Conservation (phyloP, 2,329 filamentous ascomycete species). For the Ceratocystis cubensis region DNA sequence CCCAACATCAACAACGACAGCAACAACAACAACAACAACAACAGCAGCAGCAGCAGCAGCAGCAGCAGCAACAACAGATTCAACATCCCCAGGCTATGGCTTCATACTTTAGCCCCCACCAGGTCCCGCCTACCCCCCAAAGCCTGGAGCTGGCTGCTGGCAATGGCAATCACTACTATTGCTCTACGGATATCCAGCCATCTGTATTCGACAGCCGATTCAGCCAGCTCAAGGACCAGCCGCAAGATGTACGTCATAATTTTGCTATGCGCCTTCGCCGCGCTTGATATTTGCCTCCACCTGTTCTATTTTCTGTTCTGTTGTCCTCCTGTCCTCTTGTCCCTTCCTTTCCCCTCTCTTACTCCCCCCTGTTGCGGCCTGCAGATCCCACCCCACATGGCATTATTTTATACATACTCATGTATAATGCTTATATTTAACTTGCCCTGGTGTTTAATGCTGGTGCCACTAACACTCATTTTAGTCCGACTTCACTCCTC, state of each 20-base stretch:
- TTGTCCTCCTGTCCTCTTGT: background rate
- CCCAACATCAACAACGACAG: conserved; percentile 41
- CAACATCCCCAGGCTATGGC: conserved; percentile 25
- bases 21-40: conserved; percentile 34
- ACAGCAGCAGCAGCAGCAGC: conserved; percentile 40
- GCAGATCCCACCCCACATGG: background rate
- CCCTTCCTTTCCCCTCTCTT: background rate
- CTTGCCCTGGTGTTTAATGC: background rate
- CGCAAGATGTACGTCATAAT: conserved; percentile 38
- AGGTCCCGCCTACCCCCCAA: conserved; percentile 65
- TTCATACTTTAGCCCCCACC: conserved; percentile 42
- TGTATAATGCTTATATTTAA: background rate
- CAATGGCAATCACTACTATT: conserved; percentile 44
- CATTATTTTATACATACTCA: conserved; percentile 16
- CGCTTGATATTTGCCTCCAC: no score
- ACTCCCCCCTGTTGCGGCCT: background rate
- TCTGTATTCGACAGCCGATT: conserved; percentile 49
- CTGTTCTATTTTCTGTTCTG: no score
- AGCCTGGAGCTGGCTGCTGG: conserved; percentile 62
- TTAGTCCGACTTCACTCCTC: conserved; percentile 64
- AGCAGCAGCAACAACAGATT: conserved; percentile 39
- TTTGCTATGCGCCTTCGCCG: background rate
- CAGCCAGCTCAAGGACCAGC: conserved; percentile 54
- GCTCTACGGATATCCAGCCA: conserved; percentile 39
- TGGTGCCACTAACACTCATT: conserved; percentile 11